phyloP scores from a whole-genome alignment of 2,329 filamentous ascomycete species.

The Diplodia corticola region DNA sequence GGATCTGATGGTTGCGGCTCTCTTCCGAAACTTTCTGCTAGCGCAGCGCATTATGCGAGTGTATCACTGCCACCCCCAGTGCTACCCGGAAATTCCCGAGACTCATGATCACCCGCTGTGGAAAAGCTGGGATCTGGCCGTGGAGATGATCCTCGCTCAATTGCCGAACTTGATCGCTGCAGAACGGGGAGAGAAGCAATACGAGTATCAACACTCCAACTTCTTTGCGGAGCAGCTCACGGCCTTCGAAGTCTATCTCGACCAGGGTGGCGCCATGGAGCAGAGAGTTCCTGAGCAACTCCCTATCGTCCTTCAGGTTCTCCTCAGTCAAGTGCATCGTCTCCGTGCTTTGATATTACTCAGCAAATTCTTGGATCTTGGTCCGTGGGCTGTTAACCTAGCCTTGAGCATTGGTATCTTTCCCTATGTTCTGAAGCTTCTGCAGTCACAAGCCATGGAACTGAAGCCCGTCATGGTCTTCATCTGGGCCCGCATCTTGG shows the following conservation, averaged over 20 bases:
- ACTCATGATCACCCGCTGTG: constrained; percentile 93
- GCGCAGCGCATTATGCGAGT: constrained; percentile 95
- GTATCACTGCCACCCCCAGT: constrained; percentile 93
- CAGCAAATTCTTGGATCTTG: constrained; percentile 90
- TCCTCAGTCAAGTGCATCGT: constrained; percentile 92
- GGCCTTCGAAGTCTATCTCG: constrained; percentile 94
- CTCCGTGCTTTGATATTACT: constrained; percentile 87
- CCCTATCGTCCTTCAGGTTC: constrained; percentile 91
- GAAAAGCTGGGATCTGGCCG: constrained; percentile 96
- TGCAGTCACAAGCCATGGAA: constrained; percentile 92
- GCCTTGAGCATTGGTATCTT: constrained; percentile 98
- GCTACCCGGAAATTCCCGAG: constrained; percentile 86
- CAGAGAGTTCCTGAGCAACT: constrained; percentile 91
- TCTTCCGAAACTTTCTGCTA: constrained; percentile 94
- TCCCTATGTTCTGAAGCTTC: constrained; percentile 93
- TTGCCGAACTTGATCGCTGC: constrained; percentile 78
- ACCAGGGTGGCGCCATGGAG: constrained; percentile 76
- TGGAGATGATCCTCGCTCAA: constrained; percentile 91
- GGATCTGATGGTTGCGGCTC: constrained; percentile 96
- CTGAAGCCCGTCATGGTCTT: constrained; percentile 99
- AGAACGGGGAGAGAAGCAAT: constrained; percentile 71
- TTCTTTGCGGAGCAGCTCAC: constrained; percentile 98
- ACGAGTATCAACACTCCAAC: constrained; percentile 89
- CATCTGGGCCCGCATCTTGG: constrained; percentile 95
- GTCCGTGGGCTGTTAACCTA: constrained; percentile 97